Evolutionary conservation across 371 early-diverging fungal genomes (phyloP).

Genomic region (Mucor plumbeus): DNA sequence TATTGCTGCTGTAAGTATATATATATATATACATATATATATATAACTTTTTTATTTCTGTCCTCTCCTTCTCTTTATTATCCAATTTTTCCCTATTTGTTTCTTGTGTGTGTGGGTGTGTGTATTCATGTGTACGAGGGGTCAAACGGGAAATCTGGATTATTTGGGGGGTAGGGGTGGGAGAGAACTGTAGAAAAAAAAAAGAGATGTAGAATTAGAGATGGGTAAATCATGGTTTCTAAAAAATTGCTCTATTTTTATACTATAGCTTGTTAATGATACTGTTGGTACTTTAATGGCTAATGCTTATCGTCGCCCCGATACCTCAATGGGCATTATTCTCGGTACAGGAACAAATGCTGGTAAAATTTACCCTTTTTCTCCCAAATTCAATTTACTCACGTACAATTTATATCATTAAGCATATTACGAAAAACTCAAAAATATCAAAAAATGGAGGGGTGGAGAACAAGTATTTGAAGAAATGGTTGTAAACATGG

Average conservation of each 20-base stretch:
- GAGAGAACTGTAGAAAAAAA: neutral
- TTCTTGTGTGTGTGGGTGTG: neutral
- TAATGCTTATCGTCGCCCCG: conserved; percentile 79
- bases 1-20: conserved; percentile 68
- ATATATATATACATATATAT: neutral
- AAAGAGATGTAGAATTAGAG: neutral
- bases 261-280: conserved; percentile 85
- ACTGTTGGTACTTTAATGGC: conserved; percentile 94
- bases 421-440: conserved; percentile 80
- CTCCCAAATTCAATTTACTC: neutral
- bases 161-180: neutral
- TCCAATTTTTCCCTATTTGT: neutral
- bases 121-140: conserved; percentile 2
- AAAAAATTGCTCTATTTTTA: neutral
- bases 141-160: neutral
- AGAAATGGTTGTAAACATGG: conserved; percentile 72
- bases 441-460: conserved; percentile 71
- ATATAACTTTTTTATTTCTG: neutral
- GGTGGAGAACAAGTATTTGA: conserved; percentile 33
- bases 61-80: neutral
- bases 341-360: conserved; percentile 97
- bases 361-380: conserved; percentile 8
- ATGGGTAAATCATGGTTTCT: neutral
- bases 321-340: conserved; percentile 87
- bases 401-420: conserved; percentile 3